Conservation (phyloP, 2,329 filamentous ascomycete species). For the Aureobasidium sp. region DNA sequence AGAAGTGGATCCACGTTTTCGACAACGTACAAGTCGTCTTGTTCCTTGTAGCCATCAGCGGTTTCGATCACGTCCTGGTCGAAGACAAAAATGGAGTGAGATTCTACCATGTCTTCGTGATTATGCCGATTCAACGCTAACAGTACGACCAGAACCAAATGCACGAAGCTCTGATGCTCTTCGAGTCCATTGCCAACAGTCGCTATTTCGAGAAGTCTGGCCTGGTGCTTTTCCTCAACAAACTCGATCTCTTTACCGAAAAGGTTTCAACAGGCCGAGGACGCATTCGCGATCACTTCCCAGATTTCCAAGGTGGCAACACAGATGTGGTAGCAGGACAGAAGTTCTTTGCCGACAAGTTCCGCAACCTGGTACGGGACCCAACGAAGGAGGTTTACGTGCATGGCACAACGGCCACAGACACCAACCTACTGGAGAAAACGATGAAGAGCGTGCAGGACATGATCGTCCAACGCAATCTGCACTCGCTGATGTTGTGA, state of each 20-base stretch:
- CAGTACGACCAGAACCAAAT: constrained; percentile 54
- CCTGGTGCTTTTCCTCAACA: constrained; percentile 68
- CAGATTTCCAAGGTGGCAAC: constrained; percentile 39
- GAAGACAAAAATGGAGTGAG: constrained; percentile 65
- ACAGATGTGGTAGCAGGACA: constrained; percentile 42
- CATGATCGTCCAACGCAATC: constrained; percentile 48
- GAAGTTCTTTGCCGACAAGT: constrained; percentile 46
- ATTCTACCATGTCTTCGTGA: constrained; percentile 35
- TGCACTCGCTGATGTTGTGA: constrained; percentile 43
- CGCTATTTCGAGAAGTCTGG: constrained; percentile 67
- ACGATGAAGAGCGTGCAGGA: constrained; percentile 48
- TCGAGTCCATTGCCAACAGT: constrained; percentile 67
- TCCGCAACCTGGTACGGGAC: constrained; percentile 43
- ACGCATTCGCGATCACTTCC: constrained; percentile 43
- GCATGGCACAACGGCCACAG: constrained; percentile 47
- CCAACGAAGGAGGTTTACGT: constrained; percentile 46
- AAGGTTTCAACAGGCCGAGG: constrained; percentile 41
- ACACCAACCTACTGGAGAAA: constrained; percentile 45
- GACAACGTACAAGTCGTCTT: constrained; percentile 96
- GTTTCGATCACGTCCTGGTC: constrained; percentile 93
- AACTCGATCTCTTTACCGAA: constrained; percentile 58
- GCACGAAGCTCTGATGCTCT: constrained; percentile 64
- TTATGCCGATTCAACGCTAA: neutral
- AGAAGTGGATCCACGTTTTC: constrained; percentile 99
- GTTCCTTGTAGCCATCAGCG: constrained; percentile 92